phyloP scores from a whole-genome alignment of 257 asterid species.

The Nicotiana tabacum region DNA sequence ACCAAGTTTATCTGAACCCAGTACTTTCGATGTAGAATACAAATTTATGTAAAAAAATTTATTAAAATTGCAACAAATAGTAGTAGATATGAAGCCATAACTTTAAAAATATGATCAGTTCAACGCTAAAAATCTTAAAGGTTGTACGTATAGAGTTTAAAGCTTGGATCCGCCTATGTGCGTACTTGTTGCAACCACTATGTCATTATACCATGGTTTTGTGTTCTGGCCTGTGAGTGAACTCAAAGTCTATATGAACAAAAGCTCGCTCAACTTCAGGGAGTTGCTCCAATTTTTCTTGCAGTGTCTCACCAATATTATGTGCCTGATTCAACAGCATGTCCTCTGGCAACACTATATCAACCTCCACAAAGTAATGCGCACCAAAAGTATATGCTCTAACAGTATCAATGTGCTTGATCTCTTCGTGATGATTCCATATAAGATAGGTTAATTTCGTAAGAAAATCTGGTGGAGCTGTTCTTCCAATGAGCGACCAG shows the following conservation, averaged over 20 bases:
- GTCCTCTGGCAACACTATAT: constrained; percentile 34
- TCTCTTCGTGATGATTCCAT: constrained; percentile 83
- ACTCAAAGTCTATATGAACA: constrained; percentile 89
- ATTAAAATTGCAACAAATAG: no score
- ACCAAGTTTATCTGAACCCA: no score
- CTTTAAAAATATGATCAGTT: no score
- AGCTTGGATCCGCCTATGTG: no score
- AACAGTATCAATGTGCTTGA: constrained; percentile 81
- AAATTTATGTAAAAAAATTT: no score
- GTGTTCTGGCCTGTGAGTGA: constrained; percentile 83
- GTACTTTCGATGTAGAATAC: no score
- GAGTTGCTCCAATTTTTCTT: constrained; percentile 81
- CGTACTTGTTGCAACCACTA: not conserved
- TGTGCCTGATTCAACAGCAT: constrained; percentile 75
- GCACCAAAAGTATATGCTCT: constrained; percentile 83
- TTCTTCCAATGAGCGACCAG: constrained; percentile 71
- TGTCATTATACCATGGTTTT: constrained; percentile 5
- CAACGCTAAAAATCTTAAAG: no score
- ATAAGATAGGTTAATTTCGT: constrained; percentile 70
- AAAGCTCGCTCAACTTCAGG: constrained; percentile 92
- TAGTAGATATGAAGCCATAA: no score
- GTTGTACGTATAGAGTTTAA: no score
- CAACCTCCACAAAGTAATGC: constrained; percentile 76
- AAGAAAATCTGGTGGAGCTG: constrained; percentile 93
- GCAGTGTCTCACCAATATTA: constrained; percentile 80